These are phyloP conservation scores for Fusarium zealandicum DNA, from an alignment of 2,329 filamentous ascomycete genomes.

Conservation along the genomic window DNA sequence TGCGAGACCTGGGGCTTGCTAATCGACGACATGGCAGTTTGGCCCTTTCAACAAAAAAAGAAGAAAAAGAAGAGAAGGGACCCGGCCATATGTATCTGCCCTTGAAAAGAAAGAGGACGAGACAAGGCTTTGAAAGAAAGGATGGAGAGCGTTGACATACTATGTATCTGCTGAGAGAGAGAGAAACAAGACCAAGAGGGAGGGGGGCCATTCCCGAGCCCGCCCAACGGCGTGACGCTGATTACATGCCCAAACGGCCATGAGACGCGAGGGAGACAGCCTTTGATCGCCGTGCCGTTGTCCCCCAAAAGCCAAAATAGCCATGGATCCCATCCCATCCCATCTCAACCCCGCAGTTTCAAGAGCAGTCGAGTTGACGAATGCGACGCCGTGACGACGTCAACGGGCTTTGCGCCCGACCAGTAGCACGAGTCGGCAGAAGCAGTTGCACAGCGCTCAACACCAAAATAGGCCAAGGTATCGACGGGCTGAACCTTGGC, in stretches of 20 bases:
- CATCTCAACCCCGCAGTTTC: conserved; percentile 27
- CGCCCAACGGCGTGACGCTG: conserved; percentile 22
- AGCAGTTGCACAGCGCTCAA: conserved; percentile 4
- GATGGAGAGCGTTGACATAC: too few relatives aligned
- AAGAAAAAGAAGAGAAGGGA: not conserved
- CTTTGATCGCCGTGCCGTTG: conserved; percentile 19
- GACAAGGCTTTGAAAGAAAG: too few relatives aligned
- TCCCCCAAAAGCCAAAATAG: conserved; percentile 13
- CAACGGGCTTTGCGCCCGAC: not conserved
- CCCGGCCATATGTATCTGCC: not conserved
- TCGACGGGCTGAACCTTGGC: conserved; percentile 35
- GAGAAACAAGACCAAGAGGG: too few relatives aligned
- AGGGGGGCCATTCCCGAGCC: conserved; percentile 24
- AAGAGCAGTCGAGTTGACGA: conserved; percentile 13
- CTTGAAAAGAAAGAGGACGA: not conserved
- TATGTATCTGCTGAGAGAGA: too few relatives aligned
- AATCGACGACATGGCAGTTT: not conserved
- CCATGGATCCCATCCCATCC: not conserved
- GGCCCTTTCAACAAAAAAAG: not conserved
- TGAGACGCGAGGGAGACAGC: too few relatives aligned
- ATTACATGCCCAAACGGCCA: conserved; percentile 28
- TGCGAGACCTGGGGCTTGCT: conserved; percentile 6
- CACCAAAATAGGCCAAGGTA: not conserved
- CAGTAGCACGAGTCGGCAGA: conserved; percentile 7
- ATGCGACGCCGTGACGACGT: conserved; percentile 30